These are phyloP conservation scores for Vickermania ingenoplastis DNA, from an alignment of 208 protist genomes.

Conservation along the genomic window DNA sequence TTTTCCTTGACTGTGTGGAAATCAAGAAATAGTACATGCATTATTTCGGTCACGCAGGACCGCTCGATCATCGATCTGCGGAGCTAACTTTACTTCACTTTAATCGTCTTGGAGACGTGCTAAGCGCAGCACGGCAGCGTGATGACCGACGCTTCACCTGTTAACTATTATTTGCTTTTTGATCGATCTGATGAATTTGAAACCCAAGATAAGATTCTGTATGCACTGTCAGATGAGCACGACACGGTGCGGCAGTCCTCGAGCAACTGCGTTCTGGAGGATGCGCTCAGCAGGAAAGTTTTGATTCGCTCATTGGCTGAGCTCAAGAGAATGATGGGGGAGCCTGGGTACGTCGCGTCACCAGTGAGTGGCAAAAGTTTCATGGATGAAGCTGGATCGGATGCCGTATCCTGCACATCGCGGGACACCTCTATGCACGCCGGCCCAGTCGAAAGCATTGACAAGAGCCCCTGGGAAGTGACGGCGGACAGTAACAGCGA, in stretches of 20 bases:
- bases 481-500: constrained; percentile 21
- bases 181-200: constrained; percentile 44
- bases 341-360: not conserved
- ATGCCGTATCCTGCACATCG: constrained; percentile 8
- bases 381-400: not conserved
- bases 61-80: too few species aligned
- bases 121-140: too few species aligned
- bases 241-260: not conserved
- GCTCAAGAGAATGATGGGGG: constrained; percentile 5
- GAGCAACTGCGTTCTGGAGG: not conserved
- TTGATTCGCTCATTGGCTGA: constrained; percentile 16
- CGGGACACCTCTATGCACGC: constrained; percentile 10
- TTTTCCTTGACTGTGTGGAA: too few species aligned
- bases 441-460: constrained; percentile 31
- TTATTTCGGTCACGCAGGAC: too few species aligned
- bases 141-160: constrained; percentile 69
- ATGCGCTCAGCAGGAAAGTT: not conserved
- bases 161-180: constrained; percentile 74
- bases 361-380: not conserved
- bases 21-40: too few species aligned
- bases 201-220: constrained; percentile 55
- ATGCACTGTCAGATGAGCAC: constrained; percentile 30
- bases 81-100: too few species aligned
- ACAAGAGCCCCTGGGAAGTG: constrained; percentile 61
- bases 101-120: too few species aligned